These are phyloP conservation scores for Parasarocladium wereldwijsianum DNA, from an alignment of 2,329 filamentous ascomycete species.

Conservation along the genomic window DNA sequence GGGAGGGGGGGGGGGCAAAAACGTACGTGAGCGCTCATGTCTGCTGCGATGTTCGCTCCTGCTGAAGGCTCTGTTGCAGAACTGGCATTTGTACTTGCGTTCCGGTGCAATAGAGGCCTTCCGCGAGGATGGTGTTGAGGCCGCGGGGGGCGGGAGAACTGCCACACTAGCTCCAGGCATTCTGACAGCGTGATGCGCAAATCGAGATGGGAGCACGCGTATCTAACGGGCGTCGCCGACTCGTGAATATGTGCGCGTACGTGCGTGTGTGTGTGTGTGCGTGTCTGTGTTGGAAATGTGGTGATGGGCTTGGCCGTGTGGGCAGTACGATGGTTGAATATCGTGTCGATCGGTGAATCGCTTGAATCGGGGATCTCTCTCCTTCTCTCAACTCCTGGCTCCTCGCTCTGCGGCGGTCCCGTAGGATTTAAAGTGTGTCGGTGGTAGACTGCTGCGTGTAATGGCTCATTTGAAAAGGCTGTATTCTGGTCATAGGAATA, in stretches of 20 bases:
- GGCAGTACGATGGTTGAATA: slow-evolving; percentile 44
- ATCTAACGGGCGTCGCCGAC: neutral
- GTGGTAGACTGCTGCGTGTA: slow-evolving; percentile 32
- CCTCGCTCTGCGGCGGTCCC: slow-evolving; percentile 50
- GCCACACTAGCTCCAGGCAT: slow-evolving; percentile 62
- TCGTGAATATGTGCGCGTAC: neutral
- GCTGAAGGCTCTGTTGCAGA: slow-evolving; percentile 94
- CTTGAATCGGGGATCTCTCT: slow-evolving; percentile 11
- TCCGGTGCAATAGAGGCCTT: slow-evolving; percentile 70
- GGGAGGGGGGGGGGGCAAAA: slow-evolving; percentile 6
- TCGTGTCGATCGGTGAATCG: slow-evolving; percentile 22
- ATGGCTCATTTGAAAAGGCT: slow-evolving; percentile 36
- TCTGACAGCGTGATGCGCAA: slow-evolving; percentile 16
- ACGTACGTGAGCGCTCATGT: slow-evolving; percentile 97
- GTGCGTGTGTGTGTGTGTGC: slow-evolving; percentile 1
- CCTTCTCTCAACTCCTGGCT: slow-evolving; percentile 22
- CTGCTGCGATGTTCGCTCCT: slow-evolving; percentile 92
- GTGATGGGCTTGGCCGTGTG: no score
- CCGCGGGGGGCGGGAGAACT: slow-evolving; percentile 45
- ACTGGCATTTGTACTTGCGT: slow-evolving; percentile 99
- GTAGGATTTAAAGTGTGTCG: slow-evolving; percentile 59
- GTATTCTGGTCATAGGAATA: slow-evolving; percentile 27
- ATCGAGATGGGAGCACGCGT: slow-evolving; percentile 1
- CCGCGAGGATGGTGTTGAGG: slow-evolving; percentile 57
- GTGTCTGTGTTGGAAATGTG: slow-evolving; percentile 1